Percentiles rank a stretch among this genome's conserved stretches.
Evolutionary conservation across 805 yeast genomes (phyloP).

Genomic region (Candida piceae): DNA sequence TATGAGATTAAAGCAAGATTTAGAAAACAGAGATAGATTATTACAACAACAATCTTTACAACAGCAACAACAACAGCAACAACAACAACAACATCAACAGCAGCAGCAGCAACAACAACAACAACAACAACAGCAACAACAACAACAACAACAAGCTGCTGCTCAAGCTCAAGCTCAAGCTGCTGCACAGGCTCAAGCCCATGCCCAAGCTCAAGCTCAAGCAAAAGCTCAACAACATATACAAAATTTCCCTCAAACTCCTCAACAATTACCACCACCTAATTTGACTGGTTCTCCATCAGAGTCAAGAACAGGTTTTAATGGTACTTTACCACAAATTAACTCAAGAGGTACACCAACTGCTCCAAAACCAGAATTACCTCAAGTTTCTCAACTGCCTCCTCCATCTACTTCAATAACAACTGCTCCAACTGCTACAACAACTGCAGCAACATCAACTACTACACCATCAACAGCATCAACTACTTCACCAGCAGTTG

Average conservation of each 20-base stretch:
- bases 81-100: conserved; percentile 35
- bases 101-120: conserved; percentile 30
- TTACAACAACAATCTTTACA: conserved; percentile 36
- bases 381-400: conserved; percentile 26
- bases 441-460: conserved; percentile 1
- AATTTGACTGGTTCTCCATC: conserved; percentile 25
- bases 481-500: conserved; percentile 23
- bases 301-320: conserved; percentile 17
- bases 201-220: conserved; percentile 9
- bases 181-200: conserved; percentile 11
- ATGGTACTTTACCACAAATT: conserved; percentile 21
- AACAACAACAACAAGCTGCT: conserved; percentile 61
- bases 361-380: conserved; percentile 28
- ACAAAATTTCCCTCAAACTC: conserved; percentile 20
- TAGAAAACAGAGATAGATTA: conserved; percentile 73
- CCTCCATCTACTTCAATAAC: conserved; percentile 20
- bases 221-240: conserved; percentile 16
- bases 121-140: conserved; percentile 42
- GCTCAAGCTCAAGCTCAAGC: conserved; percentile 33
- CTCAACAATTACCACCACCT: conserved; percentile 34
- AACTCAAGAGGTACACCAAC: conserved; percentile 10
- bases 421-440: conserved; percentile 5
- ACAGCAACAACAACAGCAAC: too few species aligned
- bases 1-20: conserved; percentile 73
- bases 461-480: conserved; percentile 5